phyloP scores from a whole-genome alignment of 1,284 basidiomycete genomes.

The Exobasidium rhododendri region DNA sequence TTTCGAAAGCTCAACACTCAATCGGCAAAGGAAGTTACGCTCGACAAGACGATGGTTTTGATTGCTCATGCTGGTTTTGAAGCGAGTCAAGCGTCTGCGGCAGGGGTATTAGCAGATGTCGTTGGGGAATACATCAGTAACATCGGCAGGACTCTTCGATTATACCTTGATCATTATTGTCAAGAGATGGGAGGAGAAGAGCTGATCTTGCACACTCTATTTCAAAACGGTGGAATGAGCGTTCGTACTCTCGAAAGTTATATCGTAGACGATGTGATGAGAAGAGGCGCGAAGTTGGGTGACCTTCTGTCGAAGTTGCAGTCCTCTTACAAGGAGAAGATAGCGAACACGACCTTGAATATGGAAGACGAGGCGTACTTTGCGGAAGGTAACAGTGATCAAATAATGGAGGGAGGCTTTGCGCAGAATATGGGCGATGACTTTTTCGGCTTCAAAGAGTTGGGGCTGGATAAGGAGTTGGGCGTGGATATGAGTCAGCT shows the following conservation, averaged over 20 bases:
- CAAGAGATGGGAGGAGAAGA: constrained; percentile 80
- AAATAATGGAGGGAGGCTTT: constrained; percentile 65
- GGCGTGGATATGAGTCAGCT: constrained; percentile 64
- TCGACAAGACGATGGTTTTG: constrained; percentile 12
- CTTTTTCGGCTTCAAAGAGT: constrained; percentile 80
- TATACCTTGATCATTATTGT: constrained; percentile 75
- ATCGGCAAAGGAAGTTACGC: constrained; percentile 1
- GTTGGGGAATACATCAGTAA: constrained; percentile 77
- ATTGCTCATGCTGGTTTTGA: constrained; percentile 52
- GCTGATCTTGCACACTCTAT: constrained; percentile 83
- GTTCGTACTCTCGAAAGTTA: constrained; percentile 77
- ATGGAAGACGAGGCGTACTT: constrained; percentile 61
- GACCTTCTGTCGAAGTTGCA: constrained; percentile 83
- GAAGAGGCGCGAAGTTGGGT: constrained; percentile 70
- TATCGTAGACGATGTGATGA: constrained; percentile 80
- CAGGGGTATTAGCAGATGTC: constrained; percentile 78
- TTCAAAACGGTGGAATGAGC: constrained; percentile 76
- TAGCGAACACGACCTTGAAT: constrained; percentile 55
- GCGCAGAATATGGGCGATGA: constrained; percentile 86
- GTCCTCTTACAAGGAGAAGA: constrained; percentile 70
- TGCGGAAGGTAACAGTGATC: neutral
- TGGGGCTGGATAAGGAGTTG: constrained; percentile 83
- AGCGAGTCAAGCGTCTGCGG: constrained; percentile 57
- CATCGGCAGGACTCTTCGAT: constrained; percentile 78
- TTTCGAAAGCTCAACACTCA: neutral